These are phyloP conservation scores for Babesia bigemina DNA, from an alignment of 169 alveolate species.

Conservation along the genomic window DNA sequence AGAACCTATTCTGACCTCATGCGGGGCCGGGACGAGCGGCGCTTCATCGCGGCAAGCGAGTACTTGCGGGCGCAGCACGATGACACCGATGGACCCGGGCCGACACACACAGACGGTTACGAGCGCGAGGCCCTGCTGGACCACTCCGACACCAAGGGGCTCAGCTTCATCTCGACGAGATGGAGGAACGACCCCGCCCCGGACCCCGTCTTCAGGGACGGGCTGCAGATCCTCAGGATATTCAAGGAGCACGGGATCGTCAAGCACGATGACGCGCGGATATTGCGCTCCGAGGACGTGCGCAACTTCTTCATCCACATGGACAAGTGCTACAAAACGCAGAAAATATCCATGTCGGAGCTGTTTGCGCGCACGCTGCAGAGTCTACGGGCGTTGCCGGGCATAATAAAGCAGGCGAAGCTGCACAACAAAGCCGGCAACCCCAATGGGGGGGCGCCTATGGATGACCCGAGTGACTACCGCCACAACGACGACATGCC, in stretches of 20 bases:
- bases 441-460: background rate
- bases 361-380: constrained; percentile 27
- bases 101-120: background rate
- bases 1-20: constrained; percentile 23
- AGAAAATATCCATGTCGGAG: constrained; percentile 21
- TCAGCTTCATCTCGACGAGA: background rate
- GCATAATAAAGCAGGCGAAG: background rate
- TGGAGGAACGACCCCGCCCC: background rate
- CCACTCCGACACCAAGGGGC: background rate
- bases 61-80: background rate
- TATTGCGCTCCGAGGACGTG: background rate
- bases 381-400: constrained; percentile 6
- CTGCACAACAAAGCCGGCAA: background rate
- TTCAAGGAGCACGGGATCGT: constrained; percentile 11
- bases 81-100: background rate
- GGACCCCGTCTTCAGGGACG: background rate
- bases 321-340: constrained; percentile 28
- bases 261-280: background rate
- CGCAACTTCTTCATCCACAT: constrained; percentile 7
- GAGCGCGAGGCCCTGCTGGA: background rate
- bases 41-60: background rate
- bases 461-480: background rate
- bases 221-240: constrained; percentile 1
- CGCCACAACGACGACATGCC: background rate
- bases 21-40: background rate